phyloP scores from a whole-genome alignment of 2,329 filamentous ascomycete species.

The Furcasterigmium sp. region DNA sequence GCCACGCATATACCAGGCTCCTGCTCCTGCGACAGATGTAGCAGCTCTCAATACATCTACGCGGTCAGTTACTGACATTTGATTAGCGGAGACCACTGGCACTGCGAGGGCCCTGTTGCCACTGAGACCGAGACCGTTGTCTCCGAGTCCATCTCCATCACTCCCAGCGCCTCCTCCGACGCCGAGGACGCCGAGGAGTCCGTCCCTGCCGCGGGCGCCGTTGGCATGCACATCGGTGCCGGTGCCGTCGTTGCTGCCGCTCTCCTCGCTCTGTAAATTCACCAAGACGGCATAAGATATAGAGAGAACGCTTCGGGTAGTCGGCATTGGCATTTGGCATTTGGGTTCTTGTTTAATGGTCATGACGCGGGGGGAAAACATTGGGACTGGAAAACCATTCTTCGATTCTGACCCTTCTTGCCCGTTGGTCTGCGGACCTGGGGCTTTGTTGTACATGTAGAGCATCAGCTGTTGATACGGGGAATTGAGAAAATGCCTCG shows the following conservation, averaged over 20 bases:
- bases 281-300: too few relatives aligned
- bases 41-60: too few relatives aligned
- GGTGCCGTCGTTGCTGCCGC: slow-evolving; percentile 9
- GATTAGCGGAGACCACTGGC: slow-evolving; percentile 34
- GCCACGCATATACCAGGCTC: too few relatives aligned
- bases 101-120: slow-evolving; percentile 15
- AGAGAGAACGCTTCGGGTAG: not conserved
- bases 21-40: too few relatives aligned
- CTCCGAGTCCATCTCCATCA: slow-evolving; percentile 1
- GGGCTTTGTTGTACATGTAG: not conserved
- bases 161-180: not conserved
- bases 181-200: slow-evolving; percentile 40
- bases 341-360: not conserved
- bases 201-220: slow-evolving; percentile 7
- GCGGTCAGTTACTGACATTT: too few relatives aligned
- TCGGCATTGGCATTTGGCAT: not conserved
- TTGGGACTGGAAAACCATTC: not conserved
- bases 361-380: not conserved
- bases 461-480: not conserved
- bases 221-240: slow-evolving; percentile 2
- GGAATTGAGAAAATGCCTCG: not conserved
- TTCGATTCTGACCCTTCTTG: not conserved
- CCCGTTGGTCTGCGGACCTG: not conserved
- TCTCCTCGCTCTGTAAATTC: slow-evolving; percentile 9
- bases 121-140: slow-evolving; percentile 1